Evolutionary conservation across 1,284 basidiomycete species (phyloP).

Genomic region (Testicularia cyperi): DNA sequence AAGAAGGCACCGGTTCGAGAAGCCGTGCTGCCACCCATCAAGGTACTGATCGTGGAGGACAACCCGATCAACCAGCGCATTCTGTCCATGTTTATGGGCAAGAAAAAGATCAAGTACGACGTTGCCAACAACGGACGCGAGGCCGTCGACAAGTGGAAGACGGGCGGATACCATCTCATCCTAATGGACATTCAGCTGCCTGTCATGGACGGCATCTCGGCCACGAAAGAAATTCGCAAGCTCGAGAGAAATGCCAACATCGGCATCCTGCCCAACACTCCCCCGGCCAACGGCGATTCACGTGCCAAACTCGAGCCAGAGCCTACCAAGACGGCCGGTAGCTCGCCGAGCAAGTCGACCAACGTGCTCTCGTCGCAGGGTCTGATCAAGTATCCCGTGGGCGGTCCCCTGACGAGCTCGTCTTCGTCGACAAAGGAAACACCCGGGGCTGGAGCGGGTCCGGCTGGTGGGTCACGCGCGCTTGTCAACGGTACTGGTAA

Average conservation of each 20-base stretch:
- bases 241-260: slow-evolving; percentile 73
- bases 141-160: slow-evolving; percentile 93
- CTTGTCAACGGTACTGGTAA: not conserved
- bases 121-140: slow-evolving; percentile 93
- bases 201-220: slow-evolving; percentile 95
- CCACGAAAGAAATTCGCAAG: slow-evolving; percentile 90
- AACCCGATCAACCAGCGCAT: slow-evolving; percentile 99
- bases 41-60: slow-evolving; percentile 65
- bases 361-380: not conserved
- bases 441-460: too few species aligned
- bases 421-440: not conserved
- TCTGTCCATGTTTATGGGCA: slow-evolving; percentile 89
- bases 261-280: slow-evolving; percentile 71
- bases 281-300: slow-evolving; percentile 58
- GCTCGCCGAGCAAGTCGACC: too few species aligned
- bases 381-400: not conserved
- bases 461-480: too few species aligned
- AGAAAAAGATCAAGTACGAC: slow-evolving; percentile 93
- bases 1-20: slow-evolving; percentile 48
- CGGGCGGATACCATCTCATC: slow-evolving; percentile 91
- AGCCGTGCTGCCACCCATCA: slow-evolving; percentile 56
- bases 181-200: slow-evolving; percentile 99
- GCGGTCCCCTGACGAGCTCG: not conserved
- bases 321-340: not conserved
- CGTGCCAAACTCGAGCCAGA: not conserved